These are phyloP conservation scores for Cicer chorassanicum DNA, from an alignment of 306 rosid genomes.

Conservation along the genomic window DNA sequence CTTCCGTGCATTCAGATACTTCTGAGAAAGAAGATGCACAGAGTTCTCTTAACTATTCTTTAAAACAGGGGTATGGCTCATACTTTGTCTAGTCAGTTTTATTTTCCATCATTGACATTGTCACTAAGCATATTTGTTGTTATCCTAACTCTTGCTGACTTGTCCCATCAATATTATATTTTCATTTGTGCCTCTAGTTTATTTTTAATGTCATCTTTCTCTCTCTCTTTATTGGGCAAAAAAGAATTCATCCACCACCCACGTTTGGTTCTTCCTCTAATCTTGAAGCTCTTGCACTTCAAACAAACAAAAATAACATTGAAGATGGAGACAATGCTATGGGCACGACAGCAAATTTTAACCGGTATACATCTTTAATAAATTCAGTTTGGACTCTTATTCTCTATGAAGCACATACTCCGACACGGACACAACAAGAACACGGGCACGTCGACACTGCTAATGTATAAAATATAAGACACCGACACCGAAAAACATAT, in stretches of 20 bases:
- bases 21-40: constrained; percentile 94
- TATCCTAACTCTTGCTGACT: constrained; percentile 11
- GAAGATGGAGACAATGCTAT: constrained; percentile 75
- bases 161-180: constrained; percentile 24
- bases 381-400: constrained; percentile 37
- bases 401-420: background rate
- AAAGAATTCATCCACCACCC: constrained; percentile 89
- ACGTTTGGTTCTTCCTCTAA: constrained; percentile 94
- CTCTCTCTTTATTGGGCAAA: constrained; percentile 24
- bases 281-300: constrained; percentile 74
- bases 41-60: constrained; percentile 69
- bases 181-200: constrained; percentile 34
- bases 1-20: constrained; percentile 69
- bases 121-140: constrained; percentile 1
- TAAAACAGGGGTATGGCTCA: constrained; percentile 74
- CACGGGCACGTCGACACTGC: no score
- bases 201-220: constrained; percentile 42
- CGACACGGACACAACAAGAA: no score
- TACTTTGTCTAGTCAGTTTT: constrained; percentile 22
- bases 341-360: constrained; percentile 54
- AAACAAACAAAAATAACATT: constrained; percentile 53
- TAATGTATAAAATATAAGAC: no score
- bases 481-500: no score
- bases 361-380: constrained; percentile 55
- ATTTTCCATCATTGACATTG: constrained; percentile 27